phyloP scores from a whole-genome alignment of 768 basidiomycete genomes.

The Collybia sordida region DNA sequence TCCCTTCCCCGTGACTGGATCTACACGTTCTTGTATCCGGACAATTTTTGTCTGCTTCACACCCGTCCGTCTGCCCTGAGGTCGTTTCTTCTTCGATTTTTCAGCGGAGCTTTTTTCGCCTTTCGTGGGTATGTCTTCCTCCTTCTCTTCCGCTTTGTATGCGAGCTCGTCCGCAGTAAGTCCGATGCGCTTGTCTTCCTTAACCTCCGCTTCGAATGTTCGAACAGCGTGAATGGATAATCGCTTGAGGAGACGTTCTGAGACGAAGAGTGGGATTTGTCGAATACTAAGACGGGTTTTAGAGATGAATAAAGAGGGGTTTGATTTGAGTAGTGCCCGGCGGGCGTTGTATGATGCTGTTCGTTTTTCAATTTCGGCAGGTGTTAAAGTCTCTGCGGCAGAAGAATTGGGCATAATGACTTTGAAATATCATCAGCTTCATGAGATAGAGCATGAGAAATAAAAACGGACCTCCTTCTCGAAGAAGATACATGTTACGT shows the following conservation, averaged over 20 bases:
- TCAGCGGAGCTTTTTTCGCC: constrained; percentile 25
- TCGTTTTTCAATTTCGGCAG: constrained; percentile 83
- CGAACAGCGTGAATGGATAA: constrained; percentile 78
- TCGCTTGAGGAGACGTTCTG: constrained; percentile 87
- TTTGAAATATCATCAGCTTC: constrained; percentile 25
- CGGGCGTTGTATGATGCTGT: constrained; percentile 85
- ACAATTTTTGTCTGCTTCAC: constrained; percentile 94
- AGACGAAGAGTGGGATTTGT: constrained; percentile 87
- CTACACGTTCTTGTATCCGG: constrained; percentile 85
- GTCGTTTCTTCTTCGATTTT: constrained; percentile 25
- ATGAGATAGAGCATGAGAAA: neutral
- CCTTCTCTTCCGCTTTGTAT: constrained; percentile 36
- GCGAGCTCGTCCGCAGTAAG: constrained; percentile 74
- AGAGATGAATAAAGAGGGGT: constrained; percentile 93
- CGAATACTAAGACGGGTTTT: constrained; percentile 92
- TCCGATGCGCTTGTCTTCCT: constrained; percentile 51
- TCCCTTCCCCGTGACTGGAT: constrained; percentile 83
- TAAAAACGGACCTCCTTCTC: constrained; percentile 81
- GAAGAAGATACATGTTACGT: constrained; percentile 91
- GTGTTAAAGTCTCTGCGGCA: constrained; percentile 66
- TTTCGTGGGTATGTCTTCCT: constrained; percentile 49
- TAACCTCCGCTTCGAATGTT: constrained; percentile 79
- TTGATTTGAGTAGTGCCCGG: constrained; percentile 77
- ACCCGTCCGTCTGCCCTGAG: constrained; percentile 30
- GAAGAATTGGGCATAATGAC: constrained; percentile 90